Evolutionary conservation across 2,329 filamentous ascomycete genomes (phyloP).

Genomic region (Ascochyta lentis): DNA sequence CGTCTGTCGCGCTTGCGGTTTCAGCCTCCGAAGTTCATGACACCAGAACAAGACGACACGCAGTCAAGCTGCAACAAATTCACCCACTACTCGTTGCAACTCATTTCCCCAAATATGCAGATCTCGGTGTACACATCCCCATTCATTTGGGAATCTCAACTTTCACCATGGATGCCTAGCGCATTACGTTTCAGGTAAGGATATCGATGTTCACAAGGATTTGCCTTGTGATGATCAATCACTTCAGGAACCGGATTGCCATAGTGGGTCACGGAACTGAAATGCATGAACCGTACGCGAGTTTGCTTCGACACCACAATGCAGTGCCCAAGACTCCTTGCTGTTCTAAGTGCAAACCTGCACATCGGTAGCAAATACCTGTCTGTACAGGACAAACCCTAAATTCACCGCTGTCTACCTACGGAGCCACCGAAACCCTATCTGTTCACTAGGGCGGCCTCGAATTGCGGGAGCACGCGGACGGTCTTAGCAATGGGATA

Average conservation of each 20-base stretch:
- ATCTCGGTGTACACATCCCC: neutral
- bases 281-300: neutral
- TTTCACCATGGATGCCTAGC: neutral
- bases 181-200: neutral
- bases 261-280: neutral
- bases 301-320: neutral
- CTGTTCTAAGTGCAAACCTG: neutral
- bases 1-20: constrained; percentile 14
- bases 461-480: constrained; percentile 11
- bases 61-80: neutral
- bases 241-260: constrained; percentile 1
- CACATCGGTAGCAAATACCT: neutral
- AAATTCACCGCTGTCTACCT: neutral
- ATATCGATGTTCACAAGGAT: constrained; percentile 1
- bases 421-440: constrained; percentile 5
- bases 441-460: neutral
- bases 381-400: neutral
- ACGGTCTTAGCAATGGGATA: neutral
- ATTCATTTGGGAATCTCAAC: neutral
- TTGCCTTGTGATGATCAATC: neutral
- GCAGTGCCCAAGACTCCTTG: neutral
- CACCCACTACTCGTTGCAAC: constrained; percentile 5
- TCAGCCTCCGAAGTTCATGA: constrained; percentile 1
- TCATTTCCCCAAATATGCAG: neutral
- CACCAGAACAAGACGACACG: neutral